These are phyloP conservation scores for Besnoitia besnoiti DNA, from an alignment of 169 alveolate species.

Conservation along the genomic window DNA sequence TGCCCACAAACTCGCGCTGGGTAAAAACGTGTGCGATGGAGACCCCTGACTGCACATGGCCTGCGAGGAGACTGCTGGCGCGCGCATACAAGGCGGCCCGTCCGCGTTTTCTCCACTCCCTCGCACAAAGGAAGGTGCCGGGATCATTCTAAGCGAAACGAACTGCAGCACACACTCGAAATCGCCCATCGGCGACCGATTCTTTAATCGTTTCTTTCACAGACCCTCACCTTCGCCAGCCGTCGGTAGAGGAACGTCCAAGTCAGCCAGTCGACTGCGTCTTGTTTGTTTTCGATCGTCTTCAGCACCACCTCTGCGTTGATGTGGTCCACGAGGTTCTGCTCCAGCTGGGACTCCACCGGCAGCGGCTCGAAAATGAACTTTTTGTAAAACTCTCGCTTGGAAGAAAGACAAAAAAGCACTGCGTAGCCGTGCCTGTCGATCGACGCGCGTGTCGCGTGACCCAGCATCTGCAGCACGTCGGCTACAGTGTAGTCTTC, in stretches of 20 bases:
- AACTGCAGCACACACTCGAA: too few relatives aligned
- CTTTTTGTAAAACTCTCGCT: slow-evolving; percentile 95
- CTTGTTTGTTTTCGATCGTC: slow-evolving; percentile 95
- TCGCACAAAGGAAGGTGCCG: too few relatives aligned
- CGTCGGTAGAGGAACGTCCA: slow-evolving; percentile 99
- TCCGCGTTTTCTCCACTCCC: too few relatives aligned
- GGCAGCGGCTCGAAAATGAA: slow-evolving; percentile 97
- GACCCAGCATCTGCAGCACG: slow-evolving; percentile 92
- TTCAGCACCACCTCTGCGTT: slow-evolving; percentile 97
- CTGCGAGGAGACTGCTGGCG: too few relatives aligned
- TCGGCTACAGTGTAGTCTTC: slow-evolving; percentile 95
- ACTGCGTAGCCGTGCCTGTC: slow-evolving; percentile 74
- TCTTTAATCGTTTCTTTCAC: too few relatives aligned
- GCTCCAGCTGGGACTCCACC: slow-evolving; percentile 96
- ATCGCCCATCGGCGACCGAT: too few relatives aligned
- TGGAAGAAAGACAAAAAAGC: slow-evolving; percentile 90
- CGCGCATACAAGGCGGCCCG: too few relatives aligned
- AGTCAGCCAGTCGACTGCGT: slow-evolving; percentile 98
- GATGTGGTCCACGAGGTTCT: slow-evolving; percentile 92
- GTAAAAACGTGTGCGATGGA: too few relatives aligned
- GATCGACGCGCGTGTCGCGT: slow-evolving; percentile 77
- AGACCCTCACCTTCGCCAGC: slow-evolving; percentile 83
- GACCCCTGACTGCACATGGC: too few relatives aligned
- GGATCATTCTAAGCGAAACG: too few relatives aligned
- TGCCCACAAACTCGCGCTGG: too few relatives aligned